Conservation (phyloP, 305 asterid genomes). For the Fraxinus sp. region DNA sequence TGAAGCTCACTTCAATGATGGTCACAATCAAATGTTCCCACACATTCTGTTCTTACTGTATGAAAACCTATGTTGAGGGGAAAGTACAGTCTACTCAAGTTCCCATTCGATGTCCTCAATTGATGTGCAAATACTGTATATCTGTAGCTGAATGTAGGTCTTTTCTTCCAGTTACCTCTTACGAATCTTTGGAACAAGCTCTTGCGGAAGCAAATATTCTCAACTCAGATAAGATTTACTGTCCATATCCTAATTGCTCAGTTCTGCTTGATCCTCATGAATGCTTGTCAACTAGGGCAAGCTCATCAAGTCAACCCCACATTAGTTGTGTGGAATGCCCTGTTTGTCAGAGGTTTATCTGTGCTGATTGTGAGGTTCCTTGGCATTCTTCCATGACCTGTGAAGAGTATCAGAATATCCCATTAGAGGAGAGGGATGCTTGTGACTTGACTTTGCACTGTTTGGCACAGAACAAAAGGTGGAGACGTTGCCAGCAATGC, state of each 20-base stretch:
- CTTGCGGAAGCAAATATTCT: conserved; percentile 47
- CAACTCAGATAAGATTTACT: conserved; percentile 37
- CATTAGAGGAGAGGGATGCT: conserved; percentile 63
- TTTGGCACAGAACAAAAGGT: conserved; percentile 48
- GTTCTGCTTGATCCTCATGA: conserved; percentile 62
- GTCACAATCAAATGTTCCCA: conserved; percentile 74
- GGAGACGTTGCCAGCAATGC: conserved; percentile 76
- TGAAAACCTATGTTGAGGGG: conserved; percentile 77
- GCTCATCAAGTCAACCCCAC: conserved; percentile 53
- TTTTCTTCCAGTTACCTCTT: conserved; percentile 72
- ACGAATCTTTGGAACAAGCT: conserved; percentile 56
- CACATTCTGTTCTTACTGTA: conserved; percentile 80
- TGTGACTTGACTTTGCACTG: conserved; percentile 28
- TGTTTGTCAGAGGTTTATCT: conserved; percentile 62
- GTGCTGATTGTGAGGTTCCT: conserved; percentile 73
- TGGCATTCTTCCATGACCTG: conserved; percentile 89
- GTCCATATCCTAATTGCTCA: conserved; percentile 73
- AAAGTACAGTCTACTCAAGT: conserved; percentile 54
- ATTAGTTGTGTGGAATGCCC: conserved; percentile 69
- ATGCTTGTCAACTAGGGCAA: conserved; percentile 48
- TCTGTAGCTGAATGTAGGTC: conserved; percentile 56
- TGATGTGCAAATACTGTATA: conserved; percentile 63
- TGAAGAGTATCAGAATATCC: conserved; percentile 59
- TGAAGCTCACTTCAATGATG: conserved; percentile 66
- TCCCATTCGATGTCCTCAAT: conserved; percentile 75